A percentile compares a stretch with the other conserved stretches of the same genome.
Conservation (phyloP, 2,329 filamentous ascomycete genomes). For the Cryphonectria nitschkei region DNA sequence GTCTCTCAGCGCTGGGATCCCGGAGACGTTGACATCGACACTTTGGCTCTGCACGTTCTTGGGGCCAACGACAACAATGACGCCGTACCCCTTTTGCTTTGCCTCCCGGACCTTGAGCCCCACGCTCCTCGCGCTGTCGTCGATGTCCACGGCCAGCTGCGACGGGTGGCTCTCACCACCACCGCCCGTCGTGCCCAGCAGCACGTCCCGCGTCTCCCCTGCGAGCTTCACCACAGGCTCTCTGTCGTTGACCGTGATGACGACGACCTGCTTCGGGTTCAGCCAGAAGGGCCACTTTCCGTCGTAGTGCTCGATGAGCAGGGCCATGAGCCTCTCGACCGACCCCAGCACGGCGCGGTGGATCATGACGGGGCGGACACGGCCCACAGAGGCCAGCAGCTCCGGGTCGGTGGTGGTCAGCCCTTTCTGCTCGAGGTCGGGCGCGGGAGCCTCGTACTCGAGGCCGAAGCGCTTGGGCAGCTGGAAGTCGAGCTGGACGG, state of each 20-base stretch:
- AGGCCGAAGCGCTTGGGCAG: conserved; percentile 81
- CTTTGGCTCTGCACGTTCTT: conserved; percentile 62
- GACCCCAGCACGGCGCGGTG: conserved; percentile 86
- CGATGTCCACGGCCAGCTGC: conserved; percentile 69
- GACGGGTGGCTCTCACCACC: conserved; percentile 50
- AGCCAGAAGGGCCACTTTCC: conserved; percentile 89
- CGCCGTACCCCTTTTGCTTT: conserved; percentile 71
- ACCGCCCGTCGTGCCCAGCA: conserved; percentile 50
- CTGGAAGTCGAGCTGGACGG: conserved; percentile 89
- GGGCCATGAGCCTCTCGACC: conserved; percentile 80
- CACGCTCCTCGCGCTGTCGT: conserved; percentile 64
- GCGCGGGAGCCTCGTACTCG: conserved; percentile 71
- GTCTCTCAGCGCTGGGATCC: conserved; percentile 35
- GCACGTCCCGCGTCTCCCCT: conserved; percentile 50
- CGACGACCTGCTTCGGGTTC: conserved; percentile 75
- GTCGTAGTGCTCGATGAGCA: conserved; percentile 81
- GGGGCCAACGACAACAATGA: conserved; percentile 74
- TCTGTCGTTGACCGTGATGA: conserved; percentile 72
- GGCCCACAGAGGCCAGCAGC: conserved; percentile 56
- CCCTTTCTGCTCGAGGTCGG: conserved; percentile 61
- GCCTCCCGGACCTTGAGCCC: conserved; percentile 74
- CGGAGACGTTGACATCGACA: conserved; percentile 54
- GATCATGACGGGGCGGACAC: conserved; percentile 75
- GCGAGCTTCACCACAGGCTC: conserved; percentile 56
- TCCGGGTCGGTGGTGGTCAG: conserved; percentile 52